Evolutionary conservation across 2,329 filamentous ascomycete genomes (phyloP).

Genomic region (Scolecobasidium constrictum): DNA sequence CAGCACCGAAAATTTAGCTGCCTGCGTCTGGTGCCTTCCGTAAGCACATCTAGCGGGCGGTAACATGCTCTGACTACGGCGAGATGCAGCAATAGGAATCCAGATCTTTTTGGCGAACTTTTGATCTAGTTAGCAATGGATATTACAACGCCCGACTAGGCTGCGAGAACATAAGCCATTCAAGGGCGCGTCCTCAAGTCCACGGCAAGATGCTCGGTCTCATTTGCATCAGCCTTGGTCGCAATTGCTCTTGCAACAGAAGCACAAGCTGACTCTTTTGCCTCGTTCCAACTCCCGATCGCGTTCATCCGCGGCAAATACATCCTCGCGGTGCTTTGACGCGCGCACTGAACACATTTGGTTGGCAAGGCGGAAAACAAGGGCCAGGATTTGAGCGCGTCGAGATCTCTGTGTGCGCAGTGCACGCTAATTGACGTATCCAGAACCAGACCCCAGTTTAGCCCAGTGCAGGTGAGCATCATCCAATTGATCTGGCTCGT

Average conservation of each 20-base stretch:
- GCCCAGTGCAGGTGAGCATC: background rate
- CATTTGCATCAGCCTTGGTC: background rate
- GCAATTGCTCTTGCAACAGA: background rate
- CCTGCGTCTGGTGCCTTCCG: too few species aligned
- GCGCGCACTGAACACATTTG: too few species aligned
- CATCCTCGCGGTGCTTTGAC: too few species aligned
- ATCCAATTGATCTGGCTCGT: background rate
- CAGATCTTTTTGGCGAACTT: too few species aligned
- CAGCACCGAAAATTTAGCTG: too few species aligned
- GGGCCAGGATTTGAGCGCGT: background rate
- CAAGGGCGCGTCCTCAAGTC: too few species aligned
- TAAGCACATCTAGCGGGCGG: too few species aligned
- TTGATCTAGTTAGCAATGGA: too few species aligned
- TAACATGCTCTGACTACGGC: too few species aligned
- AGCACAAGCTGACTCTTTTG: background rate
- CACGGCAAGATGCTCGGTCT: slow-evolving; percentile 27
- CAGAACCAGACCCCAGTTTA: background rate
- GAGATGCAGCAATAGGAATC: too few species aligned
- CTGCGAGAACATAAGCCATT: too few species aligned
- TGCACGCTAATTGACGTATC: background rate
- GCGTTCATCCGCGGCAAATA: background rate
- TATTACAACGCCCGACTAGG: too few species aligned
- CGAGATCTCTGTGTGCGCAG: background rate
- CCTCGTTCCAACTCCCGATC: background rate
- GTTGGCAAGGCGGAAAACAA: background rate